Base-by-base conservation (phyloP, 75 land plant species). In the Adiantum capillusveneris region DNA sequence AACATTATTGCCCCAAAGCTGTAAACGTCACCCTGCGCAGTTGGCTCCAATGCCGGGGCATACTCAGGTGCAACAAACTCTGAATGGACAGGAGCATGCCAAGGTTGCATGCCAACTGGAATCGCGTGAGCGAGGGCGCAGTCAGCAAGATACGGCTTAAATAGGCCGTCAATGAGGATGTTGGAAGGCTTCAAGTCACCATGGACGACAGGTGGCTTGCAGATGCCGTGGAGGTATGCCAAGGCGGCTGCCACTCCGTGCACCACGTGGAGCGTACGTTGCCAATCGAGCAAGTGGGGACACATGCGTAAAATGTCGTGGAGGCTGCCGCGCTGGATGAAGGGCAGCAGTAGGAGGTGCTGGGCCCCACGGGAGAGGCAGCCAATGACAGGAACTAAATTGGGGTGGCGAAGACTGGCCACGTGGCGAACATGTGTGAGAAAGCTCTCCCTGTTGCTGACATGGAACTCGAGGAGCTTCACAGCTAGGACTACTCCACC, bases 401-500 rank as follows among this genome's bases (percentile, higher is more conserved):
- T 17, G 21, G 49, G 49, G 17, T 46, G 49, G 49, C 17, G 49
- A 17, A 46, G 49, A 14, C 49, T 20, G 49, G 49, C 49, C 6
- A 46, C 5, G 5, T 46, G 49, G 14, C 49, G 49, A 14, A 46
- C 21, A 17, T 46, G 49, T 17, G 49, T 2, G 2, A 17, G 49
- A 14, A 46, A 46, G 49, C 17, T 20, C 1, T 53, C 44, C 9
- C 27, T 57, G 1, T 21, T 31, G 0, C 65, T 45, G 19, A 61
- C 58, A 28, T 76, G 25, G 17, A 54, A 25, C 25, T 68, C 48
- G 50, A 87, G 77, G 57, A 75, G 65, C 56, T 91, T 91, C 26
- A 91, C 92, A 11, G 92, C 97, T 11, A 91, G 71, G 17, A 78
- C 65, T 29, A 79, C 66, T 2, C 88, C 85, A 2, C 62, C 65